These are phyloP conservation scores for Colletotrichum echinochloae DNA, from an alignment of 2,329 filamentous ascomycete genomes.

Conservation along the genomic window DNA sequence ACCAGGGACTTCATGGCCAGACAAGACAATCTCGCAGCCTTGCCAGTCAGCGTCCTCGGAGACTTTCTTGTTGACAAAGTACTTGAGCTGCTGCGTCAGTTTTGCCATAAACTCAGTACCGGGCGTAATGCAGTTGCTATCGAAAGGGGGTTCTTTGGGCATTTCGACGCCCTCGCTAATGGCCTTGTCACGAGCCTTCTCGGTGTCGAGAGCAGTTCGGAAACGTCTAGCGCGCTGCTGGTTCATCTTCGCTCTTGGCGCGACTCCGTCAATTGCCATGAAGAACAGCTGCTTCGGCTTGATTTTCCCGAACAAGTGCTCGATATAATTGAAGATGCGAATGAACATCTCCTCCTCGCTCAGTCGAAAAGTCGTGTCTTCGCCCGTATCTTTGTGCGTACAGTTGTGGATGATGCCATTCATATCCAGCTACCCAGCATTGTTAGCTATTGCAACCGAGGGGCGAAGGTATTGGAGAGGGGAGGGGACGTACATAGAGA, in stretches of 20 bases:
- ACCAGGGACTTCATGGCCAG: slow-evolving; percentile 96
- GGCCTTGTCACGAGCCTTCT: slow-evolving; percentile 91
- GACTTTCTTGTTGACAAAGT: slow-evolving; percentile 99
- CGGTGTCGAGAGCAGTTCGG: slow-evolving; percentile 90
- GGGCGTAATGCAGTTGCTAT: slow-evolving; percentile 99
- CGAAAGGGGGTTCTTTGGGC: slow-evolving; percentile 94
- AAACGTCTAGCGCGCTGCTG: slow-evolving; percentile 97
- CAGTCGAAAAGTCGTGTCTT: slow-evolving; percentile 90
- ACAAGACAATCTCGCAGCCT: slow-evolving; percentile 93
- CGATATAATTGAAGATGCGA: slow-evolving; percentile 99
- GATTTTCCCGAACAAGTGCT: slow-evolving; percentile 98
- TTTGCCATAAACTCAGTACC: slow-evolving; percentile 99
- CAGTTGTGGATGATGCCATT: slow-evolving; percentile 99
- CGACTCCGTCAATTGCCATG: slow-evolving; percentile 99
- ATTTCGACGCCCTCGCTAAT: slow-evolving; percentile 89
- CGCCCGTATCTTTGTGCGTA: slow-evolving; percentile 91
- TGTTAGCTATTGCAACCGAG: slow-evolving; percentile 50
- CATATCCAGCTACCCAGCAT: slow-evolving; percentile 79
- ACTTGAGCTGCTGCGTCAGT: slow-evolving; percentile 92
- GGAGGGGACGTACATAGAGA: slow-evolving; percentile 75
- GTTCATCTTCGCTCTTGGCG: slow-evolving; percentile 99
- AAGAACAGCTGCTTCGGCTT: slow-evolving; percentile 99
- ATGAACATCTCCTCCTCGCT: slow-evolving; percentile 99
- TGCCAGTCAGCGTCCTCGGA: slow-evolving; percentile 98
- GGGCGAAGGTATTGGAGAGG: slow-evolving; percentile 44